Evolutionary conservation across 352 stramenopile genomes (phyloP), one percentile per base, ranked within the genome.

Genomic region (Pythium coloratum): DNA sequence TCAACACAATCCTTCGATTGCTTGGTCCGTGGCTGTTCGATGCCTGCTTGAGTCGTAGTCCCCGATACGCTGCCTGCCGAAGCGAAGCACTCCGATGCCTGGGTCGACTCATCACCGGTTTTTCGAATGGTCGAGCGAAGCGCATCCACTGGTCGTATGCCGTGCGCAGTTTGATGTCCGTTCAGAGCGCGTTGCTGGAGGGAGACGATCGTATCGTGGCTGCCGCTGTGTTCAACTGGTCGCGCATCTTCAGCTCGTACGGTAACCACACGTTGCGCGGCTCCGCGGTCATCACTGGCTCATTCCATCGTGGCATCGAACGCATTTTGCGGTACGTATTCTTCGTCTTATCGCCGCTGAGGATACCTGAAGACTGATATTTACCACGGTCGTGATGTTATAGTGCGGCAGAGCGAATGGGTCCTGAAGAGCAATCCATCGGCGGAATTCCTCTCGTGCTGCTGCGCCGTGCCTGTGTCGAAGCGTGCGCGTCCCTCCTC

Each of bases 11-110:
- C 34, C 55, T 96, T 30, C 74, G 88, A 8, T 54, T 96, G 56
- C 72, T 96, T 16, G 88, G 88, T 3, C 86, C 88, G 13, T 96
- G 88, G 88, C 65, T 96, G 0, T 96, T 96, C 70, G 88, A 96
- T 47, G 88, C 88, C 6, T 94, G 81, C 44, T 70, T 96, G 49
- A 92, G 78, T 14, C 86, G 88, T 12, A 89, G 86, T 26, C 69
- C 72, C 8, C 82, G 83, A 14, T 96, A 91, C 67, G 82, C 83
- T 3, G 73, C 84, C 13, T 87, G 86, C 44, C 76, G 86, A 62
- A 89, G 83, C 42, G 88, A 96, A 65, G 84, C 88, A 13, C 55
- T 96, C 6, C 78, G 83, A 5, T 96, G 86, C 51, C 74, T 96
- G 0, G 88, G 88, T 33, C 90, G 88, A 30, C 71, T 96, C 1